phyloP scores from a whole-genome alignment of 495 filamentous ascomycete species.

The Sabuloglossum arenarium region DNA sequence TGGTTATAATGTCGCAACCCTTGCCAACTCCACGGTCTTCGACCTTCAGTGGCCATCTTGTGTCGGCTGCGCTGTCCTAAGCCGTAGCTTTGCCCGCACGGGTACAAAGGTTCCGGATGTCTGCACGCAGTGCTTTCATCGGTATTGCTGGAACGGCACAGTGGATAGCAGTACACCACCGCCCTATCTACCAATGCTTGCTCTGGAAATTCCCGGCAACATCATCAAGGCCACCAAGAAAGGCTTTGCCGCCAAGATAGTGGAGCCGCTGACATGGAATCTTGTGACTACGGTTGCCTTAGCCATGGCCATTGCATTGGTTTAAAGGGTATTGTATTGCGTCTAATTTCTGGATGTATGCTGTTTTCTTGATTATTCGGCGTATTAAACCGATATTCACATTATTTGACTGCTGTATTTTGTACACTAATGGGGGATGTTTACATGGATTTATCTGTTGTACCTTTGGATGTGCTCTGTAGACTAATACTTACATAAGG shows the following conservation, averaged over 20 bases:
- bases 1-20: conserved; percentile 46
- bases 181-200: not conserved
- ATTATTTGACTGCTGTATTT: no score
- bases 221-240: not conserved
- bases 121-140: conserved; percentile 52
- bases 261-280: not conserved
- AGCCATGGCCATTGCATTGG: not conserved
- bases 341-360: no score
- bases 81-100: conserved; percentile 47
- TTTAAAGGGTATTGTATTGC: not conserved
- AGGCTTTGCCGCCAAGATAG: not conserved
- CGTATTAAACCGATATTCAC: no score
- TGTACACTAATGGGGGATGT: not conserved
- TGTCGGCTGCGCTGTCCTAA: conserved; percentile 77
- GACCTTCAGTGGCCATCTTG: conserved; percentile 48
- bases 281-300: not conserved
- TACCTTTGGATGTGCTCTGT: no score
- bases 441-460: not conserved
- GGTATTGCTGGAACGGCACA: conserved; percentile 81
- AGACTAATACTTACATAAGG: no score
- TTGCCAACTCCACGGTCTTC: conserved; percentile 48
- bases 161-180: conserved; percentile 18
- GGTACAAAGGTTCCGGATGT: conserved; percentile 37
- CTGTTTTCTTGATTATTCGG: no score
- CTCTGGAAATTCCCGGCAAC: not conserved